Base-by-base conservation (phyloP, 495 filamentous ascomycete genomes). In the Lasiosphaeria ovina region DNA sequence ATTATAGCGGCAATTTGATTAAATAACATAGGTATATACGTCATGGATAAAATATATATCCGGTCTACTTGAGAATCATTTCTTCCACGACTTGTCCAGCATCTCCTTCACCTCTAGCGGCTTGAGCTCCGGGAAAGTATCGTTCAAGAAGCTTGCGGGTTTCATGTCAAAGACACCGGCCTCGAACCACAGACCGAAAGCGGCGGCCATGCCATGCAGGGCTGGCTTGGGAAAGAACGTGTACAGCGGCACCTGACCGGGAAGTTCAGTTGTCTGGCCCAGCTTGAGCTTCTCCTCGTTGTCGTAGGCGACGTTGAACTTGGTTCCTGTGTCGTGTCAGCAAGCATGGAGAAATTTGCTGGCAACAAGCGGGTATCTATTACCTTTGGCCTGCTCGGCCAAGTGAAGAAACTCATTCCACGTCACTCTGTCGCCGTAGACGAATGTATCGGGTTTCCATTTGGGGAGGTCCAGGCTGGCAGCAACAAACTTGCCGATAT, bases 221-320 rank as follows among this genome's bases (percentile, higher is more conserved):
- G 60, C 4, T 55, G 64, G 54, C 66, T 75, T 77, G 10, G 79
- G 77, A 51, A 77, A 55, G 47, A 59, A 61, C 10, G 63, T 8
- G 53, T 78, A 79, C 12, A 74, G n/a, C 0, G 66, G 33, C 0
- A 47, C 55, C 8, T 81, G 74, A 1, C 57, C 51, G 0, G 75
- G 72, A 35, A 82, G 77, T 34, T 83, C 75, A 12, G 82, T 83
- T 14, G 77, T 68, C 61, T 81, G 58, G 1, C 79, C 80, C 16
- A 59, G 44, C 44, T 73, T 67, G 34, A 85, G 66, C 54, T 78
- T 76, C 6, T 83, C 80, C 1, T 72, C 14, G 48, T 50, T 66
- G 62, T 85, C 82, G 54, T 84, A 79, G 7, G 62, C 63, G 4
- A 83, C 78, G 9, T 74, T 64, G 62, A 84, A 83, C 59, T 82